These are phyloP conservation scores for Entonaema liquescens DNA, from an alignment of 495 filamentous ascomycete species.

Conservation along the genomic window DNA sequence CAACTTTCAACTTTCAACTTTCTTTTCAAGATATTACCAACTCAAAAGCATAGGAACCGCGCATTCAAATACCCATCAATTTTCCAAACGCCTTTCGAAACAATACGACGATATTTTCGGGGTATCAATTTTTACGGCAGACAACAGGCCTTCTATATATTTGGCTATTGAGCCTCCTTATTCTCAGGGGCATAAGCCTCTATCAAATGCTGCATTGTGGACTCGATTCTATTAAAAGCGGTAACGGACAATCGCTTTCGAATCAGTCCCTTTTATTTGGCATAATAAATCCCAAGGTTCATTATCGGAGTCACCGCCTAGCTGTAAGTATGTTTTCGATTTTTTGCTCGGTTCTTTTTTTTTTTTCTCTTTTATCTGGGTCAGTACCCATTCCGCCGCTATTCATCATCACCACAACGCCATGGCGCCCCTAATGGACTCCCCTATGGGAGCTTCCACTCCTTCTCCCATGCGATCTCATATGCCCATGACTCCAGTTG, in stretches of 20 bases:
- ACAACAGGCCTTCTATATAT: neutral
- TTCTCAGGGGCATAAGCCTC: constrained; percentile 3
- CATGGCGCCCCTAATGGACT: neutral
- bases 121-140: constrained; percentile 15
- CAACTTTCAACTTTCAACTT: constrained; percentile 22
- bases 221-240: constrained; percentile 8
- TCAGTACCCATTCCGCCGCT: neutral
- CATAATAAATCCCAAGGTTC: neutral
- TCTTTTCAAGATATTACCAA: constrained; percentile 2
- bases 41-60: constrained; percentile 17
- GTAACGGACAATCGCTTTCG: neutral
- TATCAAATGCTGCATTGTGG: constrained; percentile 12
- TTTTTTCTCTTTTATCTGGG: constrained; percentile 1
- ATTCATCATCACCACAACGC: neutral
- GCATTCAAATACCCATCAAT: neutral
- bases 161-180: constrained; percentile 2
- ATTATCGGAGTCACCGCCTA: neutral
- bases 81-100: neutral
- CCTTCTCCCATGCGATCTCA: neutral
- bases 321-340: constrained; percentile 31
- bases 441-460: neutral
- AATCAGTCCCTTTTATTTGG: neutral
- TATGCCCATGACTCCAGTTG: neutral
- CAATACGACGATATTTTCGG: neutral
- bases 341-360: constrained; percentile 1